Base-by-base conservation (phyloP, 352 stramenopile species). In the Phytopythium aichiense region DNA sequence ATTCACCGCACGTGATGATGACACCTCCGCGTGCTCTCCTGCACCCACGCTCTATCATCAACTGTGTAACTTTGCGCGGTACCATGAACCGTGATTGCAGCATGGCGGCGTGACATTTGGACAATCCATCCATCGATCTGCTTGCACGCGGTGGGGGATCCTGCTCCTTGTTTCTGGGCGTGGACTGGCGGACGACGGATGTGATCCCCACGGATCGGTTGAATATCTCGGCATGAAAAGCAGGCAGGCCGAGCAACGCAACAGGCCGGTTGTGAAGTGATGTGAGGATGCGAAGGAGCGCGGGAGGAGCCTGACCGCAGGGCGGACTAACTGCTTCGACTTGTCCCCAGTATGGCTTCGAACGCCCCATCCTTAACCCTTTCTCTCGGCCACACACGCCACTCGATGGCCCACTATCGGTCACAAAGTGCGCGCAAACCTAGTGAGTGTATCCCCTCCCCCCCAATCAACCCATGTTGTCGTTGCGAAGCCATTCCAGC, bases 391-490 rank as follows among this genome's bases (percentile, higher is more conserved):
- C 54, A 59, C 54, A n/a, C 15, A 35, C 54, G 54, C 54, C 54
- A 59, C 37, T 49, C 33, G 13, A 7, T 2, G 28, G 49, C 25
- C 49, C 28, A 55, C 49, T 55, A 7, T 55, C 25, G 49, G 49
- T 55, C 49, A n/a, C n/a, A n/a, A n/a, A n/a, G n/a, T n/a, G n/a
- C n/a, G n/a, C n/a, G n/a, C n/a, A n/a, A n/a, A n/a, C n/a, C n/a
- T n/a, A n/a, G n/a, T n/a, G n/a, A n/a, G n/a, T n/a, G 49, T 33
- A 55, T 55, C 49, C 49, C 25, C 49, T 55, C 7, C 43, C 30
- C 43, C 43, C 7, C 49, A 37, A 37, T 55, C 49, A 55, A 55
- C 49, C 49, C 49, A 55, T 51, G 8, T 55, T 52, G 18, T 50
- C n/a, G n/a, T 9, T 9, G 30, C 43, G 43, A 50, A 50, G 43